Percentiles rank a stretch among this genome's conserved stretches.
Conservation (phyloP, 176 grass and related monocot genomes). For the Elymus sibiricus region DNA sequence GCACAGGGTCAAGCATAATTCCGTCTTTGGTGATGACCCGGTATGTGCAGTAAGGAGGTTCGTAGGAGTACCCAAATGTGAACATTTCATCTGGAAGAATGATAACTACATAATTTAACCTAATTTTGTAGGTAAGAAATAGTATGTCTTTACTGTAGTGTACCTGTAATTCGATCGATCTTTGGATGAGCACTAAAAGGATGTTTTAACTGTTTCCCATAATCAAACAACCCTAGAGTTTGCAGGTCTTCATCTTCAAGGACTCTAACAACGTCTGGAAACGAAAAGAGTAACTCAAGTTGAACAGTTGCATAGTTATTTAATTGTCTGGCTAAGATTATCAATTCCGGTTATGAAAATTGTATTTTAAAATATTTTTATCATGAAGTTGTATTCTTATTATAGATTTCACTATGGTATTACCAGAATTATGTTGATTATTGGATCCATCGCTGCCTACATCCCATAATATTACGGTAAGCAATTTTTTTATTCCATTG, state of each 20-base stretch:
- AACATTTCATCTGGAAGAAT: slow-evolving; percentile 89
- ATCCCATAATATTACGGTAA: too few species aligned
- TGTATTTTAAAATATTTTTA: too few species aligned
- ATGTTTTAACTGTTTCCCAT: slow-evolving; percentile 73
- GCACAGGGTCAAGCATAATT: slow-evolving; percentile 83
- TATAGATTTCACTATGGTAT: too few species aligned
- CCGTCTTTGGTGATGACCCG: slow-evolving; percentile 85
- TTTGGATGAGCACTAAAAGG: slow-evolving; percentile 94
- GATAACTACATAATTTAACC: not conserved
- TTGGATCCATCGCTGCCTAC: too few species aligned
- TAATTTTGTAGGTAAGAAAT: not conserved
- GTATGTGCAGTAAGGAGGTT: slow-evolving; percentile 85
- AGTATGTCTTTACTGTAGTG: not conserved
- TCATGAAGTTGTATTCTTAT: too few species aligned
- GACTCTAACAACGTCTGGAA: slow-evolving; percentile 74
- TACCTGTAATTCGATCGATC: slow-evolving; percentile 88
- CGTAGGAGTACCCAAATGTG: slow-evolving; percentile 89
- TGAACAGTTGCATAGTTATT: too few species aligned
- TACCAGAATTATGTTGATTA: too few species aligned
- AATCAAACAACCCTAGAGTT: slow-evolving; percentile 89
- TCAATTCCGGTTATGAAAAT: too few species aligned
- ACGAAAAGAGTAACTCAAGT: slow-evolving; percentile 7
- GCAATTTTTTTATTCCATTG: too few species aligned
- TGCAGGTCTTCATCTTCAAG: slow-evolving; percentile 92
- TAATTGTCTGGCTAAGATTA: too few species aligned